Conservation (phyloP, 768 basidiomycete species). For the Megacollybia marginata region DNA sequence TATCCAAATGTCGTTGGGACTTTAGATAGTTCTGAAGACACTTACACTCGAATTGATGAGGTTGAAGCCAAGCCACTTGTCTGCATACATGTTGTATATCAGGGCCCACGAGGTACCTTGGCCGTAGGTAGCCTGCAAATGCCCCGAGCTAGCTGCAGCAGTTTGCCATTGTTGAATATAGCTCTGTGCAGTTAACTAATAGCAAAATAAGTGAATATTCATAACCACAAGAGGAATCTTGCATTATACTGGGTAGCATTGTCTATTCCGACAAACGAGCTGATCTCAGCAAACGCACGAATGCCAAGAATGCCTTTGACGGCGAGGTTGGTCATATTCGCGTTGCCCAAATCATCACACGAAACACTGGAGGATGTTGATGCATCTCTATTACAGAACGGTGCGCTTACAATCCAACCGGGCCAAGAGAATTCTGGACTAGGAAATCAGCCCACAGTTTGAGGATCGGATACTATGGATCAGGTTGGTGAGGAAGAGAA, state of each 20-base stretch:
- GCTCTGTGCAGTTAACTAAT: background rate
- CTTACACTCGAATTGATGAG: slow-evolving; percentile 7
- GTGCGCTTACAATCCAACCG: slow-evolving; percentile 4
- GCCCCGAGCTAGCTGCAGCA: background rate
- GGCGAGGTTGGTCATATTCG: slow-evolving; percentile 9
- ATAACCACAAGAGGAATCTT: background rate
- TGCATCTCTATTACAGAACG: background rate
- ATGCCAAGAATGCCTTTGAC: slow-evolving; percentile 12
- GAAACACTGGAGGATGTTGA: background rate
- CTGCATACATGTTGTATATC: slow-evolving; percentile 34
- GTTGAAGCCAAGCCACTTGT: slow-evolving; percentile 26
- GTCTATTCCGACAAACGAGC: background rate
- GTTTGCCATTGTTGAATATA: background rate
- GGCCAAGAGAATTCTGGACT: slow-evolving; percentile 1
- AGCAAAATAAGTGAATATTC: background rate
- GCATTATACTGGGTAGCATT: slow-evolving; percentile 5
- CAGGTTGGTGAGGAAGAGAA: background rate
- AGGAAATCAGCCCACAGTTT: slow-evolving; percentile 3
- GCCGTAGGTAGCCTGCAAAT: slow-evolving; percentile 3
- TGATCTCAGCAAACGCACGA: slow-evolving; percentile 10
- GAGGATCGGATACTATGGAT: slow-evolving; percentile 1
- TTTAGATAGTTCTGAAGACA: no score
- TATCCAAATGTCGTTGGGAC: no score
- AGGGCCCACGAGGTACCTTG: slow-evolving; percentile 18
- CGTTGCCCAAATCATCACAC: slow-evolving; percentile 1